phyloP scores from a whole-genome alignment of 164 flowering plant genomes.

The Malania oleifera region DNA sequence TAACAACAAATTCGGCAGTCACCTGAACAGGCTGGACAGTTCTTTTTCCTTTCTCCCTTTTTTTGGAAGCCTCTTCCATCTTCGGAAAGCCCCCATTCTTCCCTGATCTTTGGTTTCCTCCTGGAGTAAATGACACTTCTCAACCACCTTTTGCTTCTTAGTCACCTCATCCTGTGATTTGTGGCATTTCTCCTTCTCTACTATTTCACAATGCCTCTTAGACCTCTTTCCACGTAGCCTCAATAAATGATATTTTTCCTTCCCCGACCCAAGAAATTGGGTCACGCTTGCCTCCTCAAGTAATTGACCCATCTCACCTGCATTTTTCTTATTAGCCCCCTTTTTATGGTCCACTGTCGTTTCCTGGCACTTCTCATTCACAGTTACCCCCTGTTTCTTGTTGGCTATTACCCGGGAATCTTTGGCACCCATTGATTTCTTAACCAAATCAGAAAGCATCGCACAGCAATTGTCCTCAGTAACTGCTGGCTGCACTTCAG shows the following conservation, averaged over 20 bases:
- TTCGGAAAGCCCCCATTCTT: slow-evolving; percentile 4
- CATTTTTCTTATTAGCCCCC: background rate
- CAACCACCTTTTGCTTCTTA: background rate
- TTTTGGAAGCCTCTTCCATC: no score
- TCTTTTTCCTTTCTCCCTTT: no score
- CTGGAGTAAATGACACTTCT: background rate
- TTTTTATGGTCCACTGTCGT: no score
- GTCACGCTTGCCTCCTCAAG: no score
- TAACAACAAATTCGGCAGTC: background rate
- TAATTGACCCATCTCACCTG: no score
- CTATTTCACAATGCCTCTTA: slow-evolving; percentile 1
- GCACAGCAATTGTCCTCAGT: background rate
- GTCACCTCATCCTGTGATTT: background rate
- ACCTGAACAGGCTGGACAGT: slow-evolving; percentile 23
- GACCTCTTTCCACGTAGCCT: background rate
- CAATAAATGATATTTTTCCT: no score
- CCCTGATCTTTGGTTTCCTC: slow-evolving; percentile 1
- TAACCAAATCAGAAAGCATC: slow-evolving; percentile 4
- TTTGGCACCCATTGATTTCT: slow-evolving; percentile 1
- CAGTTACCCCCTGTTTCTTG: background rate
- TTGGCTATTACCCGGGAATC: no score
- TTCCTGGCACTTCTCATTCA: background rate
- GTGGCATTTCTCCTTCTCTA: background rate
- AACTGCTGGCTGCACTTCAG: background rate
- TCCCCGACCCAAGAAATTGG: no score